Conservation (phyloP, 78 protist genomes). For the Dictyostelium brefeldianum region DNA sequence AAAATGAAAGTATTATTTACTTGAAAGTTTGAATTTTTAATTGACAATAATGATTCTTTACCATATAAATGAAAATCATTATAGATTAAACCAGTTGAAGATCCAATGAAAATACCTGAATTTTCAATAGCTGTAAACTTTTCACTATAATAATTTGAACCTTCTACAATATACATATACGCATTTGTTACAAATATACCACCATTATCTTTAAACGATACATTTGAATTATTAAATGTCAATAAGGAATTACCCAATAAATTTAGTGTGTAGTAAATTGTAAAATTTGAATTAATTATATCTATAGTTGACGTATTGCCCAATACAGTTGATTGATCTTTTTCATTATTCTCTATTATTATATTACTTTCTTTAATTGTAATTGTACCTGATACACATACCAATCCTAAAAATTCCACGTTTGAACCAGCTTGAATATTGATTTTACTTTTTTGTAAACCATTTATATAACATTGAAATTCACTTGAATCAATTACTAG, state of each 20-base stretch:
- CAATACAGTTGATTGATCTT: background rate
- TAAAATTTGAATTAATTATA: background rate
- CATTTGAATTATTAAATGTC: background rate
- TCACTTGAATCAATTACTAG: background rate
- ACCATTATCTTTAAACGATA: background rate
- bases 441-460: too few relatives aligned
- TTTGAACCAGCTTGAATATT: background rate
- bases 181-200: background rate
- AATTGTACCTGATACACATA: background rate
- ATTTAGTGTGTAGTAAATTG: background rate
- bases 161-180: background rate
- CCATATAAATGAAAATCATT: slow-evolving; percentile 1
- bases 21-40: background rate
- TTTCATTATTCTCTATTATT: background rate
- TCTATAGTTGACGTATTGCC: background rate
- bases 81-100: background rate
- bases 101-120: background rate
- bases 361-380: background rate
- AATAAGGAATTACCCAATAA: background rate
- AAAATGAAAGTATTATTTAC: background rate
- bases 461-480: background rate
- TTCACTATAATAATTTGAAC: background rate
- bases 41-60: background rate
- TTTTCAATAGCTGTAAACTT: background rate
- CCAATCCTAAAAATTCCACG: background rate